Evolutionary conservation across 2,329 filamentous ascomycete species (phyloP), one percentile per base, ranked within the genome.

Genomic region (Colletotrichum eremochloae): DNA sequence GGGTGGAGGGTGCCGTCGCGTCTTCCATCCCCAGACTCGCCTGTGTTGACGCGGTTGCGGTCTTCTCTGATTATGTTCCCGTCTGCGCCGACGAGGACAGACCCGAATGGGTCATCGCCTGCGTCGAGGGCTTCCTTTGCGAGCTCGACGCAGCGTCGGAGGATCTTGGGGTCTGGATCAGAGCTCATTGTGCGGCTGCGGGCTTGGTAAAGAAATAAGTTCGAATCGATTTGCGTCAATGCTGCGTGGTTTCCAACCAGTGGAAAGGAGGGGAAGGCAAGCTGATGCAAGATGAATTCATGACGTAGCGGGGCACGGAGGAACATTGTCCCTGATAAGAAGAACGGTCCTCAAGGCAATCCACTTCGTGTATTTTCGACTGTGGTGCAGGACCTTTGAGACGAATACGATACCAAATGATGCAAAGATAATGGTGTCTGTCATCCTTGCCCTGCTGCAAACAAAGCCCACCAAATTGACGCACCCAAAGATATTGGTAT

Each of bases 21-120:
- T 36, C 73, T 76, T 5, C 72, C 68, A 63, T 79, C 76, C 8
- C 75, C 74, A 1, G 76, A 62, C 11, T 74, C 63, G 36, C 79
- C 80, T 1, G 80, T 82, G 20, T 76, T 74, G 38, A 74, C 77
- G 63, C 81, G 80, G 71, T 82, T 82, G 67, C 80, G 80, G 66
- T 82, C 81, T 31, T 76, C 72, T 40, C 80, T 74, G 20, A 81
- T 75, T 46, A 81, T 74, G 15, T 38, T 68, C 53, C 78, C 78
- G 5, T 70, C 46, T 31, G 63, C 60, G 33, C 76, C 76, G 62
- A 82, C 80, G 33, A 82, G 77, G 18, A 82, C 79, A 29, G 81
- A 82, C 52, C 81, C 81, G 38, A 82, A 82, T 15, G 81, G 81
- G 29, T 76, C 75, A 63, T 82, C 80, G 56, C 81, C 81, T 5